Base-by-base conservation (phyloP, 805 yeast genomes). In the Kluyveromyces lactis region DNA sequence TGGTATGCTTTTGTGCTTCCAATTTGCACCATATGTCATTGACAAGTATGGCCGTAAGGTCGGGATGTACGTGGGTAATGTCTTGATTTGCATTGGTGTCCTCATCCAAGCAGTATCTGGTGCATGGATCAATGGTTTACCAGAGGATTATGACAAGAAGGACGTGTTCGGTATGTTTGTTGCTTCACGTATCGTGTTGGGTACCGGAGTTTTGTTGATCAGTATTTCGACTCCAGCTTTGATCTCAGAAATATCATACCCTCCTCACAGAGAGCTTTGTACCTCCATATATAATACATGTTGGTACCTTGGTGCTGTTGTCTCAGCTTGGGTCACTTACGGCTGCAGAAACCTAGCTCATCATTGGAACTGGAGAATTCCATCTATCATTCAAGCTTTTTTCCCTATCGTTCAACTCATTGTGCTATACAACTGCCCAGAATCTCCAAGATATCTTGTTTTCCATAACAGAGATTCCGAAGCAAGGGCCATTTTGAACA, bases 271-370 rank as follows among this genome's bases (percentile, higher is more conserved):
- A 49, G 58, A 62, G 30, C 54, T 62, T 26, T 47, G 62, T 32
- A 68, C 74, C 21, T 63, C 74, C n/a, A 56, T 66, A 40, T 74
- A 66, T 58, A 74, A 73, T 53, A 64, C 69, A 16, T 66, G 68
- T 43, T 72, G 76, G 77, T 72, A 69, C 47, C 48, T 71, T 27
- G 79, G 79, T 33, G 75, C 76, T n/a, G 51, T 72, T 41, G 52
- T 73, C 34, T 73, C 78, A 6, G 72, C 75, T 21, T 69, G 75
- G 72, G 65, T 67, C 36, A 63, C 75, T 2, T 72, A 62, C 46
- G 78, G 76, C 51, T 66, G 2, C 15, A 69, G n/a, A n/a, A n/a
- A n/a, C n/a, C n/a, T n/a, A n/a, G n/a, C n/a, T n/a, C n/a, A n/a
- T n/a, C n/a, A n/a, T n/a, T n/a, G n/a, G n/a, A n/a, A n/a, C n/a